phyloP scores from a whole-genome alignment of 306 rosid species.

The Erythrophleum fordii region DNA sequence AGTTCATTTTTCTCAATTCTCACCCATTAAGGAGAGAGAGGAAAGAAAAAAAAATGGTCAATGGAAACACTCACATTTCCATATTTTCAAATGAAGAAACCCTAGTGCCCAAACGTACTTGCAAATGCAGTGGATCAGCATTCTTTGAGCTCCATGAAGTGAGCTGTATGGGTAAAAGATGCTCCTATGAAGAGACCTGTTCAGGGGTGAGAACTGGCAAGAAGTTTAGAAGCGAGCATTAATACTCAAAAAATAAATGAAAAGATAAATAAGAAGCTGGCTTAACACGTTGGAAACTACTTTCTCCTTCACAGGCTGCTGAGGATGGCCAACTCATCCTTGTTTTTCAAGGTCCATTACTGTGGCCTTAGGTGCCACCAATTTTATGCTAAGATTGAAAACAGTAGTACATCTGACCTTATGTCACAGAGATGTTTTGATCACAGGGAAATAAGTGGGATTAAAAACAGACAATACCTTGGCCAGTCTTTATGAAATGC shows the following conservation, averaged over 20 bases:
- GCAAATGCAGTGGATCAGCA: conserved; percentile 43
- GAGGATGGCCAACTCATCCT: conserved; percentile 22
- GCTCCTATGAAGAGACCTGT: conserved; percentile 84
- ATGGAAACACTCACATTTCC: conserved; percentile 68
- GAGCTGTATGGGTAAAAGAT: conserved; percentile 66
- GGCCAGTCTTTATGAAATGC: conserved; percentile 69
- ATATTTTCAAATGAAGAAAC: conserved; percentile 67
- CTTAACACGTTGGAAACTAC: conserved; percentile 14
- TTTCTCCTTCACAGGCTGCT: conserved; percentile 17
- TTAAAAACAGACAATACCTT: conserved; percentile 58
- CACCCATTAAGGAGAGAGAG: too few species aligned
- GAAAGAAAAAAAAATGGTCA: background rate
- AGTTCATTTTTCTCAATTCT: conserved; percentile 1
- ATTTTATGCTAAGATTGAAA: conserved; percentile 17
- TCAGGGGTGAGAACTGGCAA: conserved; percentile 87
- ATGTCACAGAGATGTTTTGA: background rate
- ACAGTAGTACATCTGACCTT: background rate
- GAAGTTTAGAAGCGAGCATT: conserved; percentile 54
- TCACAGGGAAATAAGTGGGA: conserved; percentile 27
- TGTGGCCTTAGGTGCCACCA: background rate
- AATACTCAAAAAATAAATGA: conserved; percentile 29
- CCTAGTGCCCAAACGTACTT: conserved; percentile 69
- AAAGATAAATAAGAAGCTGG: background rate
- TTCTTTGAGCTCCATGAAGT: conserved; percentile 61
- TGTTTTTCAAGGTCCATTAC: background rate